Conservation (phyloP, 352 stramenopile genomes). For the Phytophthora citricola region DNA sequence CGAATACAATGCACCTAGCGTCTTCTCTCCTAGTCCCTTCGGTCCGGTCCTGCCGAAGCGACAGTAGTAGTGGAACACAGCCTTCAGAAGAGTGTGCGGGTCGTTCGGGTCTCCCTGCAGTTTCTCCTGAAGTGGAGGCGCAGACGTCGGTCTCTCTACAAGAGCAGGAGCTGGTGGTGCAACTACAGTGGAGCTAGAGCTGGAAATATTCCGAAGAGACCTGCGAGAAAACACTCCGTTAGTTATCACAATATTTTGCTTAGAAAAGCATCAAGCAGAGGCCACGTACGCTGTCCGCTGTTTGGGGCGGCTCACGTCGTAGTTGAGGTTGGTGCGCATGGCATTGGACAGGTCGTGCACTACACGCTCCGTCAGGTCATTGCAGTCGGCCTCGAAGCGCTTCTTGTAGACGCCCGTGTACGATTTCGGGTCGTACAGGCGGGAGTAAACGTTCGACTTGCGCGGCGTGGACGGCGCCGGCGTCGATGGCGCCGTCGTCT, state of each 20-base stretch:
- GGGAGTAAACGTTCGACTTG: conserved; percentile 58
- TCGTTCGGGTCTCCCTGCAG: conserved; percentile 77
- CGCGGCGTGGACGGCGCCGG: conserved; percentile 16
- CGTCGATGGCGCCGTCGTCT: conserved; percentile 8
- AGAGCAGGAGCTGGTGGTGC: conserved; percentile 4
- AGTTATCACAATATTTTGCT: conserved; percentile 11
- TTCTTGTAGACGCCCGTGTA: conserved; percentile 77
- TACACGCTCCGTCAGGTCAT: conserved; percentile 55
- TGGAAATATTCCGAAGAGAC: conserved; percentile 15
- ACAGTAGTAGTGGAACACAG: conserved; percentile 89
- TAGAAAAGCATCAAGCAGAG: neutral
- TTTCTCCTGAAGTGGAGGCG: conserved; percentile 37
- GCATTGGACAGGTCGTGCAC: conserved; percentile 63
- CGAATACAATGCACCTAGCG: conserved; percentile 49
- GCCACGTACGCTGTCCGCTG: conserved; percentile 48
- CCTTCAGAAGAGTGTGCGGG: conserved; percentile 79
- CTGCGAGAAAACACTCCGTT: neutral
- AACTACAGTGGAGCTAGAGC: conserved; percentile 7
- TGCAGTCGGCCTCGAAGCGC: conserved; percentile 59
- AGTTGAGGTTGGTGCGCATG: conserved; percentile 65
- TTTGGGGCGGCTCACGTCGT: conserved; percentile 55
- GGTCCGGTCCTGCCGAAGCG: conserved; percentile 78
- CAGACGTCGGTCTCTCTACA: conserved; percentile 23
- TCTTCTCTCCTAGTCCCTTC: conserved; percentile 71
- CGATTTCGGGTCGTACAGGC: conserved; percentile 63